These are phyloP conservation scores for Puccinia polysora DNA, from an alignment of 1,284 basidiomycete species.

Conservation along the genomic window DNA sequence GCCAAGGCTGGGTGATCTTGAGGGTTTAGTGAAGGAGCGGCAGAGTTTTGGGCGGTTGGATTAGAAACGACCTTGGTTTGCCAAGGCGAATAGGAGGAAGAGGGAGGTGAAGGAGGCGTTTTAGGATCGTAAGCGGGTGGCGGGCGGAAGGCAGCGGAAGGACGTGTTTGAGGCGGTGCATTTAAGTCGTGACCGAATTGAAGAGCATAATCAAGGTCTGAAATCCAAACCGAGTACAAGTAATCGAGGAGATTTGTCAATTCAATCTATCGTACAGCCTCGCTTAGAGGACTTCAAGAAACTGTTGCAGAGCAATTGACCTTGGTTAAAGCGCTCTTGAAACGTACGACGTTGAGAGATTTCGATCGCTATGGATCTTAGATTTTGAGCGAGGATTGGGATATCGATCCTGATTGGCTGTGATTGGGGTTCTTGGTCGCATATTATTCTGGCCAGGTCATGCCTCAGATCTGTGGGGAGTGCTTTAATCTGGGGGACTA, in stretches of 20 bases:
- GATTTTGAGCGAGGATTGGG: constrained; percentile 31
- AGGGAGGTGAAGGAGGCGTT: background rate
- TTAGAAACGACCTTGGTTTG: background rate
- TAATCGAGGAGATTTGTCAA: background rate
- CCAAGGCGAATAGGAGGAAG: background rate
- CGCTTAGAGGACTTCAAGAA: background rate
- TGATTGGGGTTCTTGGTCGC: constrained; percentile 27
- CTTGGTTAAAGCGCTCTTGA: constrained; percentile 39
- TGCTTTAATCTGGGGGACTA: constrained; percentile 26
- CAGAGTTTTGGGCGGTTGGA: background rate
- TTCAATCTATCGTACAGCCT: background rate
- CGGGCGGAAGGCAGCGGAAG: constrained; percentile 19
- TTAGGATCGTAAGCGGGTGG: constrained; percentile 30
- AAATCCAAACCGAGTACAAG: background rate
- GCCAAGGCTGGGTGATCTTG: constrained; percentile 11
- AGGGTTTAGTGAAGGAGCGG: background rate
- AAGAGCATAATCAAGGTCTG: constrained; percentile 37
- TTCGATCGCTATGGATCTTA: constrained; percentile 32
- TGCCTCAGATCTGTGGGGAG: constrained; percentile 18
- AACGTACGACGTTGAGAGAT: constrained; percentile 41
- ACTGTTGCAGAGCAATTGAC: background rate
- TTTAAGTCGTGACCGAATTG: constrained; percentile 21
- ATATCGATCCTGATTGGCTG: constrained; percentile 33
- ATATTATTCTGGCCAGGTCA: constrained; percentile 40
- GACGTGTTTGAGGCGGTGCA: background rate